Conservation (phyloP, 768 basidiomycete species). For the Mycena haematopus region DNA sequence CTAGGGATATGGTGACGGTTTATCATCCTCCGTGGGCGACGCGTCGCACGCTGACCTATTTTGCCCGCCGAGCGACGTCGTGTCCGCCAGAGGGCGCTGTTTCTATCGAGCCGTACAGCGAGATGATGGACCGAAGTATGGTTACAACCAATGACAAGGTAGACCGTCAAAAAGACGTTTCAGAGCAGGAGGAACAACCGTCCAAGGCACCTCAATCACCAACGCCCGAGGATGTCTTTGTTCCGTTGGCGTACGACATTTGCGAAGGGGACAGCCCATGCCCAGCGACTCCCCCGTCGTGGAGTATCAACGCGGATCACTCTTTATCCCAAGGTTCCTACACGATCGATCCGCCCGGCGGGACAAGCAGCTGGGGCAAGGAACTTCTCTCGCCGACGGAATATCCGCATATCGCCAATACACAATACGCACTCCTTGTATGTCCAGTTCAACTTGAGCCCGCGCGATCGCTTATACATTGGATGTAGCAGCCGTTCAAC, state of each 20-base stretch:
- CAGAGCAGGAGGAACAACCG: neutral
- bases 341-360: slow-evolving; percentile 15
- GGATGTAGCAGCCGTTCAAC: neutral
- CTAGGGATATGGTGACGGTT: slow-evolving; percentile 21
- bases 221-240: slow-evolving; percentile 8
- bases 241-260: slow-evolving; percentile 1
- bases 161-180: neutral
- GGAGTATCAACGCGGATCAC: neutral
- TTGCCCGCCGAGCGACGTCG: slow-evolving; percentile 26
- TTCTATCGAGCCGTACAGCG: slow-evolving; percentile 22
- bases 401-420: neutral
- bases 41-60: slow-evolving; percentile 23
- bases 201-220: neutral
- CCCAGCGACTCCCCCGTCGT: neutral
- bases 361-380: slow-evolving; percentile 18
- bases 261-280: neutral
- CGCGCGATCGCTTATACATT: neutral
- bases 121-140: slow-evolving; percentile 18
- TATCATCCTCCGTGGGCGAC: slow-evolving; percentile 29
- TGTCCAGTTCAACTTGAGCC: neutral
- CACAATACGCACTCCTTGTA: neutral
- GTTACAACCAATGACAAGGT: slow-evolving; percentile 7
- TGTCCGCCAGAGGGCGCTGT: slow-evolving; percentile 24
- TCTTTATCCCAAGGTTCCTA: slow-evolving; percentile 3
- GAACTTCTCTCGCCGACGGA: neutral